Evolutionary conservation across 1,284 basidiomycete genomes (phyloP).

Genomic region (Papiliotrema flavescens): DNA sequence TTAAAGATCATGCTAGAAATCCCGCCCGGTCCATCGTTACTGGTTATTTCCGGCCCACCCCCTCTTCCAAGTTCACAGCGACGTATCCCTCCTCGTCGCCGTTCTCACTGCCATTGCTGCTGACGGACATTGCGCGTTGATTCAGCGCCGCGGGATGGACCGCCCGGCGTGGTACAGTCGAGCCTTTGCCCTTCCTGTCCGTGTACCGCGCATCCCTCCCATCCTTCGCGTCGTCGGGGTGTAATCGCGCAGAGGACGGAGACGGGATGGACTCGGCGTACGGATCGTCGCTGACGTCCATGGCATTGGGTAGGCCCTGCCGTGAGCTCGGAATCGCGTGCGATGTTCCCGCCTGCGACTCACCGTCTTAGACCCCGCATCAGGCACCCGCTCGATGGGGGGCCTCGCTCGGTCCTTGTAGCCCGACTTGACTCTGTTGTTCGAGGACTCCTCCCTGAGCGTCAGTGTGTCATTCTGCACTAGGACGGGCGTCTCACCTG

Average conservation of each 20-base stretch:
- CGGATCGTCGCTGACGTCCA: slow-evolving; percentile 15
- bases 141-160: neutral
- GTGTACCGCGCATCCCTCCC: neutral
- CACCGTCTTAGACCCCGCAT: slow-evolving; percentile 37
- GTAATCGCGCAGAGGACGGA: neutral
- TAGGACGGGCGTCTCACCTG: slow-evolving; percentile 17
- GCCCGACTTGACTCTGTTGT: slow-evolving; percentile 47
- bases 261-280: slow-evolving; percentile 10
- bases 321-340: neutral
- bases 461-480: neutral
- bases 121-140: neutral
- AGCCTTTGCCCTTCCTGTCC: neutral
- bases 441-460: slow-evolving; percentile 41
- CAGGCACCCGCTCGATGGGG: slow-evolving; percentile 40
- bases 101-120: slow-evolving; percentile 1
- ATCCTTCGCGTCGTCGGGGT: neutral
- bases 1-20: too few relatives aligned
- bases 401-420: slow-evolving; percentile 31
- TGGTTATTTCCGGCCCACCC: neutral
- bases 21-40: too few relatives aligned
- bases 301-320: slow-evolving; percentile 36
- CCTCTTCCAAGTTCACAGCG: slow-evolving; percentile 5
- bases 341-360: slow-evolving; percentile 2
- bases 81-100: slow-evolving; percentile 13
- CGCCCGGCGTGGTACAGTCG: neutral